Conservation (phyloP, 257 asterid species). For the Salvia hispanica region DNA sequence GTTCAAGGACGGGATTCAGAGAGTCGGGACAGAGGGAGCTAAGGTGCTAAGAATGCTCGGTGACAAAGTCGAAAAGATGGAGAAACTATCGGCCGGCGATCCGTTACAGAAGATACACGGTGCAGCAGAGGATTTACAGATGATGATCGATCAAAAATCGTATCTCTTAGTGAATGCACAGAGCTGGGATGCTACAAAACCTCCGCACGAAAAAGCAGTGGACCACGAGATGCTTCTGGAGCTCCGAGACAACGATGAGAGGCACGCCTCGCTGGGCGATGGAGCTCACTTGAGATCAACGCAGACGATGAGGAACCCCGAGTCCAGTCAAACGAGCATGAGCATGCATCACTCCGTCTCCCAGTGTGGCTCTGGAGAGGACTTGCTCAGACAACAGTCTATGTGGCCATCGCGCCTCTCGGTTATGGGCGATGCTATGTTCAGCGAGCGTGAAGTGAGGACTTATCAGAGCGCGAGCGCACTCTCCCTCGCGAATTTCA, state of each 20-base stretch:
- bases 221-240: slow-evolving; percentile 68
- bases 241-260: slow-evolving; percentile 63
- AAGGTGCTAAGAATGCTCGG: slow-evolving; percentile 72
- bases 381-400: slow-evolving; percentile 55
- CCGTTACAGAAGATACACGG: slow-evolving; percentile 73
- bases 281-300: slow-evolving; percentile 50
- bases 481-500: slow-evolving; percentile 76
- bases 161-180: slow-evolving; percentile 82
- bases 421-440: slow-evolving; percentile 59
- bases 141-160: slow-evolving; percentile 81
- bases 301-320: slow-evolving; percentile 38
- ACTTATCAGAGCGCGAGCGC: slow-evolving; percentile 94
- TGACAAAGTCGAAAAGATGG: slow-evolving; percentile 92
- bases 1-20: slow-evolving; percentile 64
- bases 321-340: background rate
- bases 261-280: slow-evolving; percentile 54
- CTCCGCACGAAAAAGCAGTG: slow-evolving; percentile 55
- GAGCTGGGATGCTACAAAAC: slow-evolving; percentile 68
- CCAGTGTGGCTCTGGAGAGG: slow-evolving; percentile 76
- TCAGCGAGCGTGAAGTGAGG: slow-evolving; percentile 79
- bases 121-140: slow-evolving; percentile 87
- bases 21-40: slow-evolving; percentile 91
- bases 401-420: slow-evolving; percentile 98
- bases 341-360: slow-evolving; percentile 50
- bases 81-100: slow-evolving; percentile 61